phyloP scores from a whole-genome alignment of 768 basidiomycete species.

The Leccinum uliginosum region DNA sequence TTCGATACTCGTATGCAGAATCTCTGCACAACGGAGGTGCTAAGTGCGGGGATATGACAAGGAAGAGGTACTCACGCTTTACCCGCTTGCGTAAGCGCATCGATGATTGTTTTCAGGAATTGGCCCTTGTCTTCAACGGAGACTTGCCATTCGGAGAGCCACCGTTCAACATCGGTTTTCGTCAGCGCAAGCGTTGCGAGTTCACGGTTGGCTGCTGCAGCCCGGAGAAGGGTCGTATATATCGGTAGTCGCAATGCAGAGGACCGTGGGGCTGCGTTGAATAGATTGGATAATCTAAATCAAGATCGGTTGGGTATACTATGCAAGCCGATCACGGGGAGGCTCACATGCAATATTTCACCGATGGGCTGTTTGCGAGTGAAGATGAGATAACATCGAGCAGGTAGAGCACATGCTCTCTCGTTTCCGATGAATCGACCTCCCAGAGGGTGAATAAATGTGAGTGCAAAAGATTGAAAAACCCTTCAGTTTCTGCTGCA shows the following conservation, averaged over 20 bases:
- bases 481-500: constrained; percentile 72
- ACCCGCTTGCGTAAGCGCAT: constrained; percentile 52
- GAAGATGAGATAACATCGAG: constrained; percentile 54
- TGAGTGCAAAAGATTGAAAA: constrained; percentile 78
- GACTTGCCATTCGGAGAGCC: constrained; percentile 59
- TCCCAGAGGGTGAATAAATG: constrained; percentile 64
- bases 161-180: constrained; percentile 45
- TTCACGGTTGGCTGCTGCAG: constrained; percentile 58
- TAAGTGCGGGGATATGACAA: not conserved
- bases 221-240: constrained; percentile 55
- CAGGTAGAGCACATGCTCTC: constrained; percentile 44
- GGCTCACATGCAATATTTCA: constrained; percentile 72
- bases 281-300: constrained; percentile 71
- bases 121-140: constrained; percentile 55
- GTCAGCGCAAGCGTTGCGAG: constrained; percentile 58
- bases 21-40: constrained; percentile 35
- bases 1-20: constrained; percentile 59
- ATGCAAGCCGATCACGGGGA: not conserved
- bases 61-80: constrained; percentile 49
- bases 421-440: constrained; percentile 51
- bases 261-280: constrained; percentile 67
- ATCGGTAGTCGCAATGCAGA: constrained; percentile 63
- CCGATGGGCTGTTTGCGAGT: constrained; percentile 45
- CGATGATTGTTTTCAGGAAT: constrained; percentile 62
- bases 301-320: constrained; percentile 4